Conservation (phyloP, 495 filamentous ascomycete species). For the Tricharina praecox region DNA sequence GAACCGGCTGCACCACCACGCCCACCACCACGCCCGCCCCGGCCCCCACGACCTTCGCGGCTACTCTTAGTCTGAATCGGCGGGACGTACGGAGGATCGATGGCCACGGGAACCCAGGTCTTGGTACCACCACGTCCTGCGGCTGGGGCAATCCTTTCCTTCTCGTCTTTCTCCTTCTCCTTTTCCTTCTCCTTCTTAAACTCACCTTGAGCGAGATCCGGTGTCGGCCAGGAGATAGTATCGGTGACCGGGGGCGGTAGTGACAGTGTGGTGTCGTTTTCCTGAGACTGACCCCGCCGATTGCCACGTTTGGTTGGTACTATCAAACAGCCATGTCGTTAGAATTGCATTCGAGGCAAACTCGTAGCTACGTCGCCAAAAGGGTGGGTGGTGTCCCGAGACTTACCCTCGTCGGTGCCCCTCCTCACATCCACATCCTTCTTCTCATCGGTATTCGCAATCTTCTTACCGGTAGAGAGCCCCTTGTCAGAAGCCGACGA, state of each 20-base stretch:
- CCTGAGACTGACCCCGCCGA: slow-evolving; percentile 6
- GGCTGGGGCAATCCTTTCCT: slow-evolving; percentile 27
- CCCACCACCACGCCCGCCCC: slow-evolving; percentile 15
- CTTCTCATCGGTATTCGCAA: background rate
- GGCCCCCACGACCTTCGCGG: slow-evolving; percentile 51
- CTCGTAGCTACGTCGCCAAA: background rate
- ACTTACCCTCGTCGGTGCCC: slow-evolving; percentile 34
- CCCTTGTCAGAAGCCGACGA: background rate
- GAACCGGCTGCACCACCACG: slow-evolving; percentile 13
- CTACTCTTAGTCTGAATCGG: slow-evolving; percentile 31
- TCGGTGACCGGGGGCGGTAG: slow-evolving; percentile 51
- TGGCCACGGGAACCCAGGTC: slow-evolving; percentile 26
- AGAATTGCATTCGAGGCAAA: background rate
- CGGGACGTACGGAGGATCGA: slow-evolving; percentile 17
- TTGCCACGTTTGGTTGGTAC: background rate
- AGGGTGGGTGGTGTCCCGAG: background rate
- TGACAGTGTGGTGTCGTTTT: background rate
- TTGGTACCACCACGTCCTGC: slow-evolving; percentile 27
- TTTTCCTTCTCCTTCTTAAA: slow-evolving; percentile 65
- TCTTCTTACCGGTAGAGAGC: background rate
- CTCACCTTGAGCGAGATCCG: slow-evolving; percentile 56
- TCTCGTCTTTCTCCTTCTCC: slow-evolving; percentile 50
- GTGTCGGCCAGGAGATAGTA: slow-evolving; percentile 73
- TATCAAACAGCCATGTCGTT: background rate
- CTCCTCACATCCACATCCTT: slow-evolving; percentile 36